phyloP scores from a whole-genome alignment of 1,139 yeast genomes.

The Yamadazyma spencermartinsiae region DNA sequence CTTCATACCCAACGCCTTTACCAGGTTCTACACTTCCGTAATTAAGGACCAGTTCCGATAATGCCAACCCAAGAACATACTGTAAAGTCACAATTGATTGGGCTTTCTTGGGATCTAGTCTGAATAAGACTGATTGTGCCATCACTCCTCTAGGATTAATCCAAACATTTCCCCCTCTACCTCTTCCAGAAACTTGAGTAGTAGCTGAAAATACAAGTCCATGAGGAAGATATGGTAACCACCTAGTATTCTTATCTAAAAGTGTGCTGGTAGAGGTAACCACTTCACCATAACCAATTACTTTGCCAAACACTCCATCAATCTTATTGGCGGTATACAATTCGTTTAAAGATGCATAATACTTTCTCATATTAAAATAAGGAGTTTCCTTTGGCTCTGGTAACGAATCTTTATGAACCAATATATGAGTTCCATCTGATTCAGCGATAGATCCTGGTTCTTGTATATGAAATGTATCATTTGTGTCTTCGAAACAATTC shows the following conservation, averaged over 20 bases:
- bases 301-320: slow-evolving; percentile 54
- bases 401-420: slow-evolving; percentile 17
- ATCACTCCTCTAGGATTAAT: slow-evolving; percentile 90
- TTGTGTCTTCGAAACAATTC: slow-evolving; percentile 48
- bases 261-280: slow-evolving; percentile 84
- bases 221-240: slow-evolving; percentile 62
- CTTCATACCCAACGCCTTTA: slow-evolving; percentile 57
- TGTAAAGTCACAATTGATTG: slow-evolving; percentile 73
- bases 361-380: slow-evolving; percentile 63
- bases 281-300: slow-evolving; percentile 79
- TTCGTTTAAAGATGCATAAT: slow-evolving; percentile 47
- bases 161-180: slow-evolving; percentile 96
- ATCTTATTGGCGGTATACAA: slow-evolving; percentile 19
- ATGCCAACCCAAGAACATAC: slow-evolving; percentile 80
- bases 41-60: slow-evolving; percentile 71
- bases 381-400: slow-evolving; percentile 64
- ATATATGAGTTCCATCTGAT: slow-evolving; percentile 45
- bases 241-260: slow-evolving; percentile 66
- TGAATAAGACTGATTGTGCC: slow-evolving; percentile 74
- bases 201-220: slow-evolving; percentile 78
- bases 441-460: slow-evolving; percentile 19
- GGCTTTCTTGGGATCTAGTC: slow-evolving; percentile 41
- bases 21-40: slow-evolving; percentile 51
- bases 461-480: slow-evolving; percentile 55
- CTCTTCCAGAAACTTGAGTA: slow-evolving; percentile 86